phyloP scores from a whole-genome alignment of 768 basidiomycete species.

The Termitomyces sp. region DNA sequence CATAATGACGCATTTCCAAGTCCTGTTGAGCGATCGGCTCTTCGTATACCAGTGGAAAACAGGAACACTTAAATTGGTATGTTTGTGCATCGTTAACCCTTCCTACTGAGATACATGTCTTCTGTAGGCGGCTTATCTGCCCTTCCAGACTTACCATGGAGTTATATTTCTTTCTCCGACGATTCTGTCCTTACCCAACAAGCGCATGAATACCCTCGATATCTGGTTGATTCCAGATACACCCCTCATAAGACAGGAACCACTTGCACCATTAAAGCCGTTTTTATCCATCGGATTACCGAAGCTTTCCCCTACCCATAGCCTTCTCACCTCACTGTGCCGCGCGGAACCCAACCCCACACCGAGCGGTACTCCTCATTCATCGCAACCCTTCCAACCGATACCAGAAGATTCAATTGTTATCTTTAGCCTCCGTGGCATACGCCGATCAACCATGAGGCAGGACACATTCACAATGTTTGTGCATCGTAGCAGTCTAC shows the following conservation, averaged over 20 bases:
- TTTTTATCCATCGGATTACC: background rate
- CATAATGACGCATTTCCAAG: background rate
- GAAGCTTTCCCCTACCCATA: background rate
- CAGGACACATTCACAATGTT: background rate
- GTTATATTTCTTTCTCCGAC: slow-evolving; percentile 1
- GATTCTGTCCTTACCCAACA: background rate
- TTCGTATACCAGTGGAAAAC: slow-evolving; percentile 13
- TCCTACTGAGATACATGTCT: background rate
- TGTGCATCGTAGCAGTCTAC: background rate
- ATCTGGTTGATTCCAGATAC: background rate
- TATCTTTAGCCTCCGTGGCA: background rate
- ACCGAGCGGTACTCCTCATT: background rate
- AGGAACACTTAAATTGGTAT: slow-evolving; percentile 8
- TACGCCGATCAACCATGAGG: background rate
- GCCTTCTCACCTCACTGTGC: background rate
- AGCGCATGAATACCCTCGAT: background rate
- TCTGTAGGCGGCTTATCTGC: background rate
- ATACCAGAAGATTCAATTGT: background rate
- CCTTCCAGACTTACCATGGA: background rate
- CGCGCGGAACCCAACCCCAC: background rate
- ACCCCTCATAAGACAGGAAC: background rate
- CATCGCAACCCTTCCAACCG: background rate
- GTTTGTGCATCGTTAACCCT: background rate
- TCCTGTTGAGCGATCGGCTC: background rate
- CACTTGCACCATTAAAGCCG: background rate